Conservation (phyloP, 163 green algal genomes). For the Scenedesmus sp. region DNA sequence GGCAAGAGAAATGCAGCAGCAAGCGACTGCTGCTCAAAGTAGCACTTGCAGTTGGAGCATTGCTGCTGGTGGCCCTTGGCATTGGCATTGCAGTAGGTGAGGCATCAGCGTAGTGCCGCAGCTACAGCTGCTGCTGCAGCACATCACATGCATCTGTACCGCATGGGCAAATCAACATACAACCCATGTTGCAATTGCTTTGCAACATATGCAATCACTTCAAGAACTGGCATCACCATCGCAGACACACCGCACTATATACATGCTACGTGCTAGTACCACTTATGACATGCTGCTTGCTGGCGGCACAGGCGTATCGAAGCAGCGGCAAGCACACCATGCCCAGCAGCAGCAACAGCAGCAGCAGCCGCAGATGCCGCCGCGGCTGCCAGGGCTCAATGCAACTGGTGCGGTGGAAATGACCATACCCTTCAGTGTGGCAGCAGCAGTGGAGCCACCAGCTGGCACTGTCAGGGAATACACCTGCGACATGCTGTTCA, state of each 20-base stretch:
- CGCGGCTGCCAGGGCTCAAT: neutral
- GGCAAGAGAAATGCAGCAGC: neutral
- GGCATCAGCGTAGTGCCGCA: neutral
- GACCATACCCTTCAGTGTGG: neutral
- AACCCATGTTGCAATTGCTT: too few relatives aligned
- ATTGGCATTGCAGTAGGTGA: constrained; percentile 9
- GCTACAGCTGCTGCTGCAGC: neutral
- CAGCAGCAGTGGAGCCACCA: neutral
- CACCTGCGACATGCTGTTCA: constrained; percentile 25
- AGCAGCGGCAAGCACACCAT: constrained; percentile 15
- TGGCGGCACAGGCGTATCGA: neutral
- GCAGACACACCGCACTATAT: too few relatives aligned
- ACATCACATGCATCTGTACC: neutral
- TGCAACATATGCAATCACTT: too few relatives aligned
- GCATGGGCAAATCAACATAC: too few relatives aligned
- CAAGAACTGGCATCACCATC: too few relatives aligned
- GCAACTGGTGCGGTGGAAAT: neutral
- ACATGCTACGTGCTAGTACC: neutral
- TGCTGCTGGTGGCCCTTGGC: neutral
- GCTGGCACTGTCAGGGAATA: neutral
- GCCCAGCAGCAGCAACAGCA: neutral
- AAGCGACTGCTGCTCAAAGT: neutral
- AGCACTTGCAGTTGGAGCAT: neutral
- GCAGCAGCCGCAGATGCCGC: neutral
- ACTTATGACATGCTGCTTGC: too few relatives aligned